phyloP scores from a whole-genome alignment of 352 stramenopile species.

The Globisporangium okanoganense region DNA sequence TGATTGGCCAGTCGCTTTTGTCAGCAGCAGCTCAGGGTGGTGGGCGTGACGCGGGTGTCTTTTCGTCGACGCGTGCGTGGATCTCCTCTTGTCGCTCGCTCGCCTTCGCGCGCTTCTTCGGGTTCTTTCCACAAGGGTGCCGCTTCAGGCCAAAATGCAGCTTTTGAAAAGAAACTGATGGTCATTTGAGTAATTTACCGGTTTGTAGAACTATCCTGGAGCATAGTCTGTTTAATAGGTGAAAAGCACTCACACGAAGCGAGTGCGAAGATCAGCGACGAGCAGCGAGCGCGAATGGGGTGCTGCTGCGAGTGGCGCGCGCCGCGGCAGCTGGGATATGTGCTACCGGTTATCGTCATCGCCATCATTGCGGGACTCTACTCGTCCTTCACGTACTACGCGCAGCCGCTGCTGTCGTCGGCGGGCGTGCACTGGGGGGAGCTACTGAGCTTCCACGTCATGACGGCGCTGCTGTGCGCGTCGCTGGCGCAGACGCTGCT shows the following conservation, averaged over 20 bases:
- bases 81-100: background rate
- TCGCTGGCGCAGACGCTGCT: conserved; percentile 54
- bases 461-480: conserved; percentile 50
- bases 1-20: background rate
- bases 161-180: background rate
- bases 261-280: too few relatives aligned
- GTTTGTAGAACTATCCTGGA: too few relatives aligned
- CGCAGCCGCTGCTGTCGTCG: conserved; percentile 42
- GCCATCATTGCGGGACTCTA: conserved; percentile 66
- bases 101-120: background rate
- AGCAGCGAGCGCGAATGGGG: conserved; percentile 24
- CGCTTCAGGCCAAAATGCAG: background rate
- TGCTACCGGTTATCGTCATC: conserved; percentile 44
- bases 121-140: background rate
- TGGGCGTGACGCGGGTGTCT: background rate
- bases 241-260: background rate
- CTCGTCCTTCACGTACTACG: conserved; percentile 45
- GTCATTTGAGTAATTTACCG: background rate
- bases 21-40: background rate
- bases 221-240: too few relatives aligned
- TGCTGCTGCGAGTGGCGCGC: conserved; percentile 67
- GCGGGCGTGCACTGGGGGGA: conserved; percentile 26
- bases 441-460: conserved; percentile 50
- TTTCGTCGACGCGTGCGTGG: background rate
- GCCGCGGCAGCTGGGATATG: conserved; percentile 48